Base-by-base conservation (phyloP, 208 protist genomes). In the Leishmania tarentolae region DNA sequence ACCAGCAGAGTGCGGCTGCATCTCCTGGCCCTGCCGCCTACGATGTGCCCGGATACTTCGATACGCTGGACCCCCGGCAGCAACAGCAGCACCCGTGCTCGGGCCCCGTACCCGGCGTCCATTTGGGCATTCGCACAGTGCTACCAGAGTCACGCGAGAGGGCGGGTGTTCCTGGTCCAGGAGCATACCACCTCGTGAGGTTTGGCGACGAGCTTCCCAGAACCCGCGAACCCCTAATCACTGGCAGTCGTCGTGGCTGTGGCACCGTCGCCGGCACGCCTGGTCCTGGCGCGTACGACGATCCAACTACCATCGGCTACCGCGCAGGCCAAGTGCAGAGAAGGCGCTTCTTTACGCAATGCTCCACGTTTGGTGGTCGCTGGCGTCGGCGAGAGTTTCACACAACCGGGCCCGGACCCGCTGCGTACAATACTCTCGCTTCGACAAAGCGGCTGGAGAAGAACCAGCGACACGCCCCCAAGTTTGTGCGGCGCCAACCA, bases 271-370 rank as follows among this genome's bases (percentile, higher is more conserved):
- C 81, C 13, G 40, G 63, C 61, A 75, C 79, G 5, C 82, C 84
- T 44, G 82, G 87, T 40, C 94, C 92, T 13, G 92, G 92, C 46
- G 87, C 87, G 74, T 97, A 97, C 85, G 87, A 90, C 63, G 94
- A 95, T 86, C 91, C 90, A 24, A 90, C 89, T 65, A 94, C 90
- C 35, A 95, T 95, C 83, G 83, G 86, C 57, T 80, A 87, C 53
- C 89, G 94, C 66, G 78, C 85, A 24, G 73, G 78, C 19, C 68
- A 83, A 46, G 37, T 80, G 4, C 44, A 59, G 63, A 76, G 71
- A 53, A 84, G 80, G 69, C 78, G 75, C 21, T 56, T 63, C 24
- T 83, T 95, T 42, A 87, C 85, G 31, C 82, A 88, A 37, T 84
- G 66, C 53, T 90, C 89, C 53, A 91, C 86, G 28, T 95, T 95